Percentiles rank a stretch among this genome's conserved stretches.
These are phyloP conservation scores for Ogataea paraovalis DNA, from an alignment of 805 yeast species.

Conservation along the genomic window DNA sequence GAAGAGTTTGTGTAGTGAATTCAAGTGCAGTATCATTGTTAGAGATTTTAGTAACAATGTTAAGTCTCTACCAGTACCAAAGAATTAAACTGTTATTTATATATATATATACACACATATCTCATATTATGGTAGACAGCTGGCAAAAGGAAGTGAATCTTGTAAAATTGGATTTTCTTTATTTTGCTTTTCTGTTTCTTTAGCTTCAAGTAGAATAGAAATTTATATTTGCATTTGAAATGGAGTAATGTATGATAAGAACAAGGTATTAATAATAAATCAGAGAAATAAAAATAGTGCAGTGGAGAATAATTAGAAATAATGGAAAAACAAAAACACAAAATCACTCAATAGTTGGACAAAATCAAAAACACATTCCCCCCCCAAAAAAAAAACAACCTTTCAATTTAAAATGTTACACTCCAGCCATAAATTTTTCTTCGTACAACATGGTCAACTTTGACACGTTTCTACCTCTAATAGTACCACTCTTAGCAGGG, in stretches of 20 bases:
- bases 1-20: conserved; percentile 73
- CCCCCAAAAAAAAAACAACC: not conserved
- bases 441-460: conserved; percentile 48
- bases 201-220: not conserved
- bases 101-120: not conserved
- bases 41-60: conserved; percentile 64
- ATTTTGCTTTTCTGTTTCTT: no score
- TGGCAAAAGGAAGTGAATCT: no score
- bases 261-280: not conserved
- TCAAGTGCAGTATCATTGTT: conserved; percentile 72
- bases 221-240: not conserved
- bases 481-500: conserved; percentile 21
- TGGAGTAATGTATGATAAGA: not conserved
- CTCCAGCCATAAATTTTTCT: conserved; percentile 32
- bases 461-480: conserved; percentile 51
- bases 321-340: not conserved
- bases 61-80: conserved; percentile 25
- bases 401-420: not conserved
- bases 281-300: not conserved
- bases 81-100: conserved; percentile 8
- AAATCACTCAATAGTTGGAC: no score
- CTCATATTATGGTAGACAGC: no score
- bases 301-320: not conserved
- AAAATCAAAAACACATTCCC: no score
- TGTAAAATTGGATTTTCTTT: no score